phyloP scores from a whole-genome alignment of 176 grass and related monocot species.

The Carex pumila region DNA sequence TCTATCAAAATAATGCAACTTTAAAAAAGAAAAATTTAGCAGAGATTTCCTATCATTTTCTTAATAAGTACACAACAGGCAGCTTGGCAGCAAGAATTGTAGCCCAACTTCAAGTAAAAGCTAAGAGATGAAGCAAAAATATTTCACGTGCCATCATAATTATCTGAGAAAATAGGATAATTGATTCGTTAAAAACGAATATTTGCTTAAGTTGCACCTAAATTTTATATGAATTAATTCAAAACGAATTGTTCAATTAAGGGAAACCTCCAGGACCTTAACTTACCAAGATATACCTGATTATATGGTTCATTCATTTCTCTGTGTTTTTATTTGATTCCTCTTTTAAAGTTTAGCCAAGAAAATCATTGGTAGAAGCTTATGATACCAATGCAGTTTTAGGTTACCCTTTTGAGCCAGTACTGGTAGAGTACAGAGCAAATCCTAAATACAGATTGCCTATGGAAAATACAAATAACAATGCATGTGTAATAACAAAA shows the following conservation, averaged over 20 bases:
- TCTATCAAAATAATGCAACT: neutral
- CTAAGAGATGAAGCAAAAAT: conserved; percentile 18
- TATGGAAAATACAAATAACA: neutral
- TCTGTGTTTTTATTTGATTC: neutral
- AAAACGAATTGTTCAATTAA: conserved; percentile 1
- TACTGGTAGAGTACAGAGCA: neutral
- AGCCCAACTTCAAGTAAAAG: conserved; percentile 48
- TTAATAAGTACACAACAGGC: neutral
- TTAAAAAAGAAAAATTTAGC: neutral
- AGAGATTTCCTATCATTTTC: neutral
- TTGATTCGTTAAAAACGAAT: conserved; percentile 45
- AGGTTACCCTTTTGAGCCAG: neutral
- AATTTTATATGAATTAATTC: conserved; percentile 23
- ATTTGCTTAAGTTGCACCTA: conserved; percentile 11
- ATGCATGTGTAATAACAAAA: neutral
- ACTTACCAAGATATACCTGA: neutral
- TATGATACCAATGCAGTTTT: neutral
- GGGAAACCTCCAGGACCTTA: neutral
- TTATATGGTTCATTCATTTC: neutral
- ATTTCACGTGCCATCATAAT: conserved; percentile 93
- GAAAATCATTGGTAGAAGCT: no score
- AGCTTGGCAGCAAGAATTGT: conserved; percentile 37
- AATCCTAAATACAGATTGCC: neutral
- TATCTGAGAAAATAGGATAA: conserved; percentile 77
- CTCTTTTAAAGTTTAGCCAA: neutral